phyloP scores from a whole-genome alignment of 1,284 basidiomycete genomes.

The Agroathelia rolfsii region DNA sequence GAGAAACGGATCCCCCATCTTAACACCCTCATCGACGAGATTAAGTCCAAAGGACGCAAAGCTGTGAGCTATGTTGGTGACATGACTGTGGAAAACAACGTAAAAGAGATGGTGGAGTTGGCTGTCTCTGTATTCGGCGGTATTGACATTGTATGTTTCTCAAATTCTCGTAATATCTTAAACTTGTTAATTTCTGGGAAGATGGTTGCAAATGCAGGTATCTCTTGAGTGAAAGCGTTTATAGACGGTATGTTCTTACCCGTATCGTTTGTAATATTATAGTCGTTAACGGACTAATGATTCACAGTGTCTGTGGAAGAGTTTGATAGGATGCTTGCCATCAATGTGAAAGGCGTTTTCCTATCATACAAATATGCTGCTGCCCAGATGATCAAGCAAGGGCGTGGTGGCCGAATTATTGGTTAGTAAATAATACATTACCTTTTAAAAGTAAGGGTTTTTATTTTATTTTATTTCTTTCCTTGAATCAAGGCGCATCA shows the following conservation, averaged over 20 bases:
- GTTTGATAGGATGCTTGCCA: constrained; percentile 12
- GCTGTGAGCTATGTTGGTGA: constrained; percentile 22
- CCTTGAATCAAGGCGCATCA: constrained; percentile 20
- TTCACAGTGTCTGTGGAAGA: constrained; percentile 9
- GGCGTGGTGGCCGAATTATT: constrained; percentile 16
- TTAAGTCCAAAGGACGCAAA: constrained; percentile 20
- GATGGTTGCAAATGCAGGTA: constrained; percentile 28
- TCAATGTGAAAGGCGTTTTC: constrained; percentile 15
- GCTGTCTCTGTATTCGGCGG: constrained; percentile 22
- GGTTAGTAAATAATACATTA: constrained; percentile 10
- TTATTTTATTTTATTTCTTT: neutral
- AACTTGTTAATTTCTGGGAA: no score
- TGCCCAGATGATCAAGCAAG: constrained; percentile 17
- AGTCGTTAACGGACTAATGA: constrained; percentile 14
- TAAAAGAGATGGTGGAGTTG: constrained; percentile 24
- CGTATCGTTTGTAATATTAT: constrained; percentile 8
- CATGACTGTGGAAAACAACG: constrained; percentile 26
- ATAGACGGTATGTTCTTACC: no score
- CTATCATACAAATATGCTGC: constrained; percentile 19
- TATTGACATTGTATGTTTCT: constrained; percentile 17
- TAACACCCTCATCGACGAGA: constrained; percentile 19
- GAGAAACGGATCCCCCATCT: constrained; percentile 18
- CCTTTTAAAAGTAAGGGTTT: constrained; percentile 9
- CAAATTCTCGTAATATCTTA: no score
- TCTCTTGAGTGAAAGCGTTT: no score